phyloP scores from a whole-genome alignment of 352 stramenopile species.

The Thraustotheca clavata region DNA sequence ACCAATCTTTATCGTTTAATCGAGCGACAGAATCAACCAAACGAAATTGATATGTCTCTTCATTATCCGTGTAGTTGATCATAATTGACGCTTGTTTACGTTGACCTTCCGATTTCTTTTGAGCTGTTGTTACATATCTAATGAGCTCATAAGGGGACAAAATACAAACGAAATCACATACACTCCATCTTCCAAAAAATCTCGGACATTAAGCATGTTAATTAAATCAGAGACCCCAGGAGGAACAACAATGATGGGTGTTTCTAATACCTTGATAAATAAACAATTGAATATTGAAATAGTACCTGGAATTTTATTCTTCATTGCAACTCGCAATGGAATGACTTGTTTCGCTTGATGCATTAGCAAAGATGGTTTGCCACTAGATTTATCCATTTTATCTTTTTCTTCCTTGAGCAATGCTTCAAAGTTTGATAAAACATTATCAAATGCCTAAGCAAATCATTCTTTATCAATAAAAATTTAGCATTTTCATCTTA shows the following conservation, averaged over 20 bases:
- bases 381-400: constrained; percentile 72
- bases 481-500: constrained; percentile 33
- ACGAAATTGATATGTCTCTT: constrained; percentile 78
- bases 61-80: constrained; percentile 74
- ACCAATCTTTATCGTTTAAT: constrained; percentile 85
- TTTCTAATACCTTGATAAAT: constrained; percentile 30
- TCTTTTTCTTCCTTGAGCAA: constrained; percentile 81
- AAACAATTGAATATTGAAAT: not conserved
- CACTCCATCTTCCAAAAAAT: constrained; percentile 81
- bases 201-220: constrained; percentile 83
- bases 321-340: constrained; percentile 53
- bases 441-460: constrained; percentile 57
- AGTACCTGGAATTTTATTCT: constrained; percentile 65
- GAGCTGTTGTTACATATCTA: constrained; percentile 57
- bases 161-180: constrained; percentile 25
- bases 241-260: constrained; percentile 87
- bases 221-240: constrained; percentile 80
- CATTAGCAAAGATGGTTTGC: constrained; percentile 47
- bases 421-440: constrained; percentile 68
- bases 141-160: not conserved
- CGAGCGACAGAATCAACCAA: constrained; percentile 80
- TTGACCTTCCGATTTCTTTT: constrained; percentile 78
- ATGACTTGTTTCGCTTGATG: constrained; percentile 50
- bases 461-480: too few relatives aligned
- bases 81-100: constrained; percentile 77